phyloP scores from a whole-genome alignment of 2,329 filamentous ascomycete species.

The Falciphora oryzae region DNA sequence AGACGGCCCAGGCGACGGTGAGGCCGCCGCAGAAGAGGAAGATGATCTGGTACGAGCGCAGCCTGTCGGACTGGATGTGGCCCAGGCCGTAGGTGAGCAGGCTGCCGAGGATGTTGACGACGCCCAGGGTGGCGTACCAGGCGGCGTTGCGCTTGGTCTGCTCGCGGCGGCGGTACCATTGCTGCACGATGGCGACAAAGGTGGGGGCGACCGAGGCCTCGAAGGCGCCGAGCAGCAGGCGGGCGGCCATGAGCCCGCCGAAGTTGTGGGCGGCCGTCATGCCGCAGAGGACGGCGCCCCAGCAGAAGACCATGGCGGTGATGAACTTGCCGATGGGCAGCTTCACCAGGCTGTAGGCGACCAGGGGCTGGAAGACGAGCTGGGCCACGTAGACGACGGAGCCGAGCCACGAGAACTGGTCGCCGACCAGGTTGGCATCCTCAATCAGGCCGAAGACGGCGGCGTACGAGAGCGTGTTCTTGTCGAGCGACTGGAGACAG shows the following conservation, averaged over 20 bases:
- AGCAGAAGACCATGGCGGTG: slow-evolving; percentile 18
- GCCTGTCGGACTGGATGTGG: slow-evolving; percentile 41
- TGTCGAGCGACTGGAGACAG: slow-evolving; percentile 20
- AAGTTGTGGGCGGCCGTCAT: slow-evolving; percentile 27
- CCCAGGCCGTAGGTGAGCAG: slow-evolving; percentile 54
- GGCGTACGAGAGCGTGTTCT: slow-evolving; percentile 18
- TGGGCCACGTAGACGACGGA: slow-evolving; percentile 33
- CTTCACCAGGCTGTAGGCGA: slow-evolving; percentile 20
- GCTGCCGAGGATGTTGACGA: slow-evolving; percentile 51
- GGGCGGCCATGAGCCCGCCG: slow-evolving; percentile 26
- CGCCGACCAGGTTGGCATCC: slow-evolving; percentile 15
- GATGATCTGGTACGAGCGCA: slow-evolving; percentile 39
- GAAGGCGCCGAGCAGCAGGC: slow-evolving; percentile 36
- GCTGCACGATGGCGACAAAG: slow-evolving; percentile 52
- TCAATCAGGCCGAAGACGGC: slow-evolving; percentile 18
- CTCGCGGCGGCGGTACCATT: slow-evolving; percentile 57
- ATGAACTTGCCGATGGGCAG: slow-evolving; percentile 23
- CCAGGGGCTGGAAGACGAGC: slow-evolving; percentile 19
- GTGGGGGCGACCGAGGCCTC: slow-evolving; percentile 36
- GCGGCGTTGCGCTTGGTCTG: slow-evolving; percentile 50
- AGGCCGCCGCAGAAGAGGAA: slow-evolving; percentile 49
- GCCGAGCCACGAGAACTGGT: slow-evolving; percentile 21
- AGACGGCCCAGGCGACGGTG: slow-evolving; percentile 39
- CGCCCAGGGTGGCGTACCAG: slow-evolving; percentile 58
- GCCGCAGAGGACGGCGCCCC: slow-evolving; percentile 20